Evolutionary conservation across 1,284 basidiomycete species (phyloP), one percentile per base, ranked within the genome.

Genomic region (Tilletia indica): DNA sequence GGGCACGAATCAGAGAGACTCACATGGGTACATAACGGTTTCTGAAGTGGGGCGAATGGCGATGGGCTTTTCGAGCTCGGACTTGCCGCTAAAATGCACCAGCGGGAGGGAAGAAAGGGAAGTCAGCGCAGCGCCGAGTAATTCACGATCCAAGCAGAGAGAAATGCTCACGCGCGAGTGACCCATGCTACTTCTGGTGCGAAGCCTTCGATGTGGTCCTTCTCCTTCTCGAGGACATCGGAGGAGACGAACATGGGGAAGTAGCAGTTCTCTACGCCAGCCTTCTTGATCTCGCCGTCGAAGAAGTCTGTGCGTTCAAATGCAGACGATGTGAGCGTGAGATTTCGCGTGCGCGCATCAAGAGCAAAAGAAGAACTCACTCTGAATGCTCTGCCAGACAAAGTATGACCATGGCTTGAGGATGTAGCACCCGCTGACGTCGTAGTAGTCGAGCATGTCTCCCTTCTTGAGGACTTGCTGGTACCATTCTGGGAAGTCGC

Each of bases 101-200:
- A 31, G 25, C 25, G 25, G 25, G 25, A 54, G n/a, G n/a, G 42
- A 25, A 72, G n/a, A 67, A 51, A 12, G 31, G 47, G 49, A 3
- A 67, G 21, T 42, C 14, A 0, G 19, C 36, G 63, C 38, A 70
- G 48, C 31, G n/a, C 67, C 21, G 19, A 34, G 47, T 25, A 51
- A 58, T 54, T 34, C 70, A 39, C 19, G 36, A 66, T 61, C 21
- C 58, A 47, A 45, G 16, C 34, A 21, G 1, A 51, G 31, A 21
- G 34, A 16, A 34, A 12, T 25, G 89, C 92, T 84, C 82, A 94
- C 92, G 96, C 96, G 86, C 89, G 89, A 61, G 97, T 99, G 70
- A 99, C 97, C 97, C 96, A 99, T 36, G 96, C 97, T 47, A 99
- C 97, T 86, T 99, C 96, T 1, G 96, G 95, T 74, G 96, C 97